phyloP scores from a whole-genome alignment of 345 rosid species.

The Citrus glauca region DNA sequence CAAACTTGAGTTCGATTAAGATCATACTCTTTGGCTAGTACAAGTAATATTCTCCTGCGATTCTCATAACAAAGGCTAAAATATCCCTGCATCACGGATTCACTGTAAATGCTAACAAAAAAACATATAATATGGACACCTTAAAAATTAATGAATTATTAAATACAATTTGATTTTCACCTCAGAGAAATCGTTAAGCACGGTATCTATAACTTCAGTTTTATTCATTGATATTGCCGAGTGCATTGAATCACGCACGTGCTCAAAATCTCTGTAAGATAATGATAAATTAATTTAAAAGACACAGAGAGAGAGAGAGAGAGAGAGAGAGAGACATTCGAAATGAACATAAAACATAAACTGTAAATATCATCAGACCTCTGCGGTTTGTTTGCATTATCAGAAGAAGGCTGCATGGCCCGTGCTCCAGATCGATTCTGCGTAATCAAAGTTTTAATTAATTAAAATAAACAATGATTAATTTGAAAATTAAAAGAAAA shows the following conservation, averaged over 20 bases:
- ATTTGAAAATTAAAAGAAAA: not conserved
- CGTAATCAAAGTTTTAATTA: not conserved
- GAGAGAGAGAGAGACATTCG: no score
- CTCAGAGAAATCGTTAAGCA: constrained; percentile 76
- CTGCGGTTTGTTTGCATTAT: constrained; percentile 14
- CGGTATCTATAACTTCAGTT: constrained; percentile 59
- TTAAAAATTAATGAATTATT: not conserved
- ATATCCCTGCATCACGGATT: constrained; percentile 55
- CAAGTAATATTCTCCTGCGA: constrained; percentile 51
- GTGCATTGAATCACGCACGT: constrained; percentile 72
- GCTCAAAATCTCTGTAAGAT: constrained; percentile 48
- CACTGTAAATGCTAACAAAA: constrained; percentile 7
- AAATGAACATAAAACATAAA: constrained; percentile 14
- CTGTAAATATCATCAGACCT: constrained; percentile 20
- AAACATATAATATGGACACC: not conserved
- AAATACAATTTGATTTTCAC: constrained; percentile 25
- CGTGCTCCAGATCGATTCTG: constrained; percentile 24
- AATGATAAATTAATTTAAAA: not conserved
- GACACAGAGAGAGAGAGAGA: no score
- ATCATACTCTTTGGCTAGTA: constrained; percentile 80
- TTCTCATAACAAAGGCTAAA: constrained; percentile 53
- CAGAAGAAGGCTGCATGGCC: constrained; percentile 6
- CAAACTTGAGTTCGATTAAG: constrained; percentile 61
- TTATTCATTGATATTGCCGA: constrained; percentile 73
- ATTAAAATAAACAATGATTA: not conserved